Conservation (phyloP, 768 basidiomycete species). For the Nevesoporus exiguus region DNA sequence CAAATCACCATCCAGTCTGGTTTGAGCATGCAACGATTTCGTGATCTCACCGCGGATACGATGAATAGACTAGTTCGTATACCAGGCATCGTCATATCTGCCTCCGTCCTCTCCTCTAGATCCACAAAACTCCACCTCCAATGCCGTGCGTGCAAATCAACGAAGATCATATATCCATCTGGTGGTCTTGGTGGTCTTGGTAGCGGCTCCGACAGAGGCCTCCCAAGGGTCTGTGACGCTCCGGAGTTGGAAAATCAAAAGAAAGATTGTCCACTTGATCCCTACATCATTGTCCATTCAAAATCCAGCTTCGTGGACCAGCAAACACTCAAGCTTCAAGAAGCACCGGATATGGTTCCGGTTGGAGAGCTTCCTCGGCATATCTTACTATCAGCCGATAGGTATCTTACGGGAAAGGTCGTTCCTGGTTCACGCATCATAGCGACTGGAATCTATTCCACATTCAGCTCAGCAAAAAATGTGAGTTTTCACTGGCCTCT, state of each 20-base stretch:
- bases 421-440: slow-evolving; percentile 95
- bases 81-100: slow-evolving; percentile 97
- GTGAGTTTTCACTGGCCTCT: slow-evolving; percentile 40
- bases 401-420: slow-evolving; percentile 88
- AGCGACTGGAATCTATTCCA: slow-evolving; percentile 95
- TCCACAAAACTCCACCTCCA: slow-evolving; percentile 91
- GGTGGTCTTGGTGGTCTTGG: slow-evolving; percentile 85
- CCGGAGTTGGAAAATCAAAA: slow-evolving; percentile 75
- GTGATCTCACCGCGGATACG: slow-evolving; percentile 89
- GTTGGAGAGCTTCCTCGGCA: slow-evolving; percentile 97
- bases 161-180: slow-evolving; percentile 72
- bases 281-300: slow-evolving; percentile 92
- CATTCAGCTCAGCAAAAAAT: slow-evolving; percentile 85
- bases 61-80: slow-evolving; percentile 96
- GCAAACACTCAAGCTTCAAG: slow-evolving; percentile 94
- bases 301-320: slow-evolving; percentile 95
- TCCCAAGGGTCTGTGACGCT: slow-evolving; percentile 88
- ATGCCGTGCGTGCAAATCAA: slow-evolving; percentile 85
- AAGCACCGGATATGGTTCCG: slow-evolving; percentile 99
- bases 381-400: slow-evolving; percentile 87
- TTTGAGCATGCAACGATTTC: slow-evolving; percentile 89
- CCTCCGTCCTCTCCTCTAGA: slow-evolving; percentile 88
- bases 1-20: slow-evolving; percentile 90
- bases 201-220: slow-evolving; percentile 75
- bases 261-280: slow-evolving; percentile 94